Evolutionary conservation across 148 eudicot genomes (phyloP).

Genomic region (Vaccinium myrtillus): DNA sequence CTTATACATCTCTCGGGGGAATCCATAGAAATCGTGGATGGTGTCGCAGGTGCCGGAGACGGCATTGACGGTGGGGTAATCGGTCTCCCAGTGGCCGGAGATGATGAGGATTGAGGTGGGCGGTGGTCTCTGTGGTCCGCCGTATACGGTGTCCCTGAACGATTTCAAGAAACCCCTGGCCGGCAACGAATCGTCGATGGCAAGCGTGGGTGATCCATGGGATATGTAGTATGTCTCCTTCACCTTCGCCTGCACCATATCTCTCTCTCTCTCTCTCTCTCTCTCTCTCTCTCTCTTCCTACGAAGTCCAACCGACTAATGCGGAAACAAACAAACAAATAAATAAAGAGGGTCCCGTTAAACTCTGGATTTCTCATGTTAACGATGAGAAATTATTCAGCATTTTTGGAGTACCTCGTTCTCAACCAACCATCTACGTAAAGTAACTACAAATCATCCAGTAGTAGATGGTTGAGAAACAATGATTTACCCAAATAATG

Average conservation of each 20-base stretch:
- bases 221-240: constrained; percentile 49
- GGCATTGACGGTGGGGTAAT: constrained; percentile 52
- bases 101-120: constrained; percentile 57
- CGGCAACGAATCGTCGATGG: constrained; percentile 63
- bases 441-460: no score
- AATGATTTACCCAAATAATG: no score
- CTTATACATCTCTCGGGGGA: constrained; percentile 74
- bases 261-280: constrained; percentile 4
- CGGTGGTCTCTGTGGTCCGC: constrained; percentile 10
- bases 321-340: no score
- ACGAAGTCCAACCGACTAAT: no score
- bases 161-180: constrained; percentile 58
- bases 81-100: constrained; percentile 81
- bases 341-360: no score
- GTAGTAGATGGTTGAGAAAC: no score
- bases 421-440: no score
- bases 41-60: constrained; percentile 43
- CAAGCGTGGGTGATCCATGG: constrained; percentile 67
- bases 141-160: constrained; percentile 34
- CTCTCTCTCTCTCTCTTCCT: no score
- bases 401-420: no score
- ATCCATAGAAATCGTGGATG: constrained; percentile 68
- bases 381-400: no score
- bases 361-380: no score
- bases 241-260: constrained; percentile 3